Conservation (phyloP, 805 yeast genomes). For the Candida dajiaensis region DNA sequence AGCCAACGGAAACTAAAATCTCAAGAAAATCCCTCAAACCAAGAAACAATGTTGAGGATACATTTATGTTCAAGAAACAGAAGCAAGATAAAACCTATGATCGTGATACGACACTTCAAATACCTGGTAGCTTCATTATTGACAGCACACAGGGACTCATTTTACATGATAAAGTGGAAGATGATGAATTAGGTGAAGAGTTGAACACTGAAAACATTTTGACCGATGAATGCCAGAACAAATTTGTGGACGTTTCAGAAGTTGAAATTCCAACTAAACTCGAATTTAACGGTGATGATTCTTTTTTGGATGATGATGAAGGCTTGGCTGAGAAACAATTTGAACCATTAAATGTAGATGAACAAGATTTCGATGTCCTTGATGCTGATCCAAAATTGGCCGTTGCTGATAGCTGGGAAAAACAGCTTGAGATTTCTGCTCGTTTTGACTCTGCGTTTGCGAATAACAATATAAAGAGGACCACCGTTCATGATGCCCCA, state of each 20-base stretch:
- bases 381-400: constrained; percentile 42
- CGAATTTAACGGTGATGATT: constrained; percentile 13
- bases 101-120: constrained; percentile 16
- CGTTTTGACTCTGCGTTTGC: constrained; percentile 19
- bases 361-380: constrained; percentile 38
- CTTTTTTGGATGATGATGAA: constrained; percentile 17
- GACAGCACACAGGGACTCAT: constrained; percentile 5
- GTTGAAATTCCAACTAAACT: constrained; percentile 1
- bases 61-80: constrained; percentile 28
- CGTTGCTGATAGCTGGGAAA: constrained; percentile 55
- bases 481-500: constrained; percentile 20
- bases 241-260: constrained; percentile 1
- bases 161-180: constrained; percentile 5
- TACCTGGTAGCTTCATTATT: constrained; percentile 24
- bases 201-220: constrained; percentile 4
- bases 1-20: neutral
- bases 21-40: constrained; percentile 6
- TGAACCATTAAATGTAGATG: constrained; percentile 55
- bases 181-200: constrained; percentile 1
- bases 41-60: constrained; percentile 21
- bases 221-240: constrained; percentile 5
- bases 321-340: constrained; percentile 57
- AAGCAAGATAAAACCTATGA: constrained; percentile 17
- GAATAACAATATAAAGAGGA: constrained; percentile 10
- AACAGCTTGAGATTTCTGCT: constrained; percentile 51